A percentile compares a stretch with the other conserved stretches of the same genome.
These are phyloP conservation scores for Cyphellophora attinorum DNA, from an alignment of 2,329 filamentous ascomycete genomes.

Conservation along the genomic window DNA sequence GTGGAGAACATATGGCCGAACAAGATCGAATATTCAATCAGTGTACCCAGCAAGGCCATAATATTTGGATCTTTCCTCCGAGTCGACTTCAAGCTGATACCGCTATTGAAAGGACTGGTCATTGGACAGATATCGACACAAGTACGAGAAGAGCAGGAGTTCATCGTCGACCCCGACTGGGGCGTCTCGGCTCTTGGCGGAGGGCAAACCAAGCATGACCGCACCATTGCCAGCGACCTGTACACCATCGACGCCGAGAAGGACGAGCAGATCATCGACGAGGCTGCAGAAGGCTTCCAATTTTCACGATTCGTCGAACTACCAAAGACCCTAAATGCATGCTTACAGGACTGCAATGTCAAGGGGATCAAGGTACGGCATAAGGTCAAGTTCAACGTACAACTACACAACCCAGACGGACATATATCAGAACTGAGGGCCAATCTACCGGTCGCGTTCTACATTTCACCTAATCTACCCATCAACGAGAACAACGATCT, in stretches of 20 bases:
- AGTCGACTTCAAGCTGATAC: constrained; percentile 78
- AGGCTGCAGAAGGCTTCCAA: constrained; percentile 52
- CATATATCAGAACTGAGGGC: constrained; percentile 79
- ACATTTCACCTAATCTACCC: constrained; percentile 88
- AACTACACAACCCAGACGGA: constrained; percentile 87
- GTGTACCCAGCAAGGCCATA: constrained; percentile 86
- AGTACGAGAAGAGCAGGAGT: constrained; percentile 69
- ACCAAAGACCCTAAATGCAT: constrained; percentile 71
- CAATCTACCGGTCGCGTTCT: constrained; percentile 81
- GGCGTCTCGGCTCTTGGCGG: constrained; percentile 18
- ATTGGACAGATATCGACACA: constrained; percentile 75
- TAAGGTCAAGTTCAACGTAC: constrained; percentile 83
- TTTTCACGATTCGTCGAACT: constrained; percentile 55
- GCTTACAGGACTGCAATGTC: constrained; percentile 81
- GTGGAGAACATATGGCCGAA: constrained; percentile 97
- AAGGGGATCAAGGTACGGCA: constrained; percentile 87
- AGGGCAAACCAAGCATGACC: constrained; percentile 44
- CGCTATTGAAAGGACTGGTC: constrained; percentile 76
- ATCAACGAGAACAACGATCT: constrained; percentile 81
- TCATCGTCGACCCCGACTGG: constrained; percentile 43
- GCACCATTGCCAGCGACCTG: constrained; percentile 59
- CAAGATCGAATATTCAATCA: constrained; percentile 92
- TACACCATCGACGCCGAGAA: constrained; percentile 59
- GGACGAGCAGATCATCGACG: constrained; percentile 42
- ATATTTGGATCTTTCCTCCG: constrained; percentile 83